Conservation (phyloP, 1,284 basidiomycete genomes). For the Cryptococcus deneoformans region DNA sequence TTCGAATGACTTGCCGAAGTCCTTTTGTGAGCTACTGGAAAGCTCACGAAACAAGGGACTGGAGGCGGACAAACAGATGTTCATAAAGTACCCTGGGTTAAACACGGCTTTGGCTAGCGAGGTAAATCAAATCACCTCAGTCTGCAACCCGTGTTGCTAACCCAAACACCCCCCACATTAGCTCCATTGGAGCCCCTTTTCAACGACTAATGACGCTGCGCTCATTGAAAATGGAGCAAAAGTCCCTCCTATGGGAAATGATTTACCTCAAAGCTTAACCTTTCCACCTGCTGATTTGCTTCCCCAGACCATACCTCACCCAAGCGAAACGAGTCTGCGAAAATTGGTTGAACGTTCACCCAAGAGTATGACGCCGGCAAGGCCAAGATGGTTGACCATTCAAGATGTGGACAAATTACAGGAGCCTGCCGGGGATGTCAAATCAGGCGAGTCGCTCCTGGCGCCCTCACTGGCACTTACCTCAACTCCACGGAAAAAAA, state of each 20-base stretch:
- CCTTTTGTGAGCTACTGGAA: background rate
- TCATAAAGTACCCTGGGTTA: background rate
- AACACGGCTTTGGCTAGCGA: slow-evolving; percentile 1
- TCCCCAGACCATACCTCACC: background rate
- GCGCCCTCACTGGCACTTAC: background rate
- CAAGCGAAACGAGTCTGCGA: background rate
- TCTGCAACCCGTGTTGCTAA: background rate
- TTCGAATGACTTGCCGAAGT: background rate
- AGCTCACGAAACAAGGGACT: background rate
- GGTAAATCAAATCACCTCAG: background rate
- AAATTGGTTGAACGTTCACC: background rate
- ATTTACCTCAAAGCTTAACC: too few relatives aligned
- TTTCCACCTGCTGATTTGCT: too few relatives aligned
- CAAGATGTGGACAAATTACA: background rate
- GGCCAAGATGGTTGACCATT: background rate
- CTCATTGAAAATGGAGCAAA: too few relatives aligned
- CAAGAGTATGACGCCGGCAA: background rate
- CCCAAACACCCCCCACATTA: background rate
- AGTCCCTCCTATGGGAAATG: too few relatives aligned
- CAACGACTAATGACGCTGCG: too few relatives aligned
- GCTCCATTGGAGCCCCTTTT: background rate
- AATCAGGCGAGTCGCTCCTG: background rate
- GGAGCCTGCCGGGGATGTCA: background rate
- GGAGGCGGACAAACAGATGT: background rate
- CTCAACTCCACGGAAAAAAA: background rate